Base-by-base conservation (phyloP, 345 rosid species). In the Abelmoschus esculentus region DNA sequence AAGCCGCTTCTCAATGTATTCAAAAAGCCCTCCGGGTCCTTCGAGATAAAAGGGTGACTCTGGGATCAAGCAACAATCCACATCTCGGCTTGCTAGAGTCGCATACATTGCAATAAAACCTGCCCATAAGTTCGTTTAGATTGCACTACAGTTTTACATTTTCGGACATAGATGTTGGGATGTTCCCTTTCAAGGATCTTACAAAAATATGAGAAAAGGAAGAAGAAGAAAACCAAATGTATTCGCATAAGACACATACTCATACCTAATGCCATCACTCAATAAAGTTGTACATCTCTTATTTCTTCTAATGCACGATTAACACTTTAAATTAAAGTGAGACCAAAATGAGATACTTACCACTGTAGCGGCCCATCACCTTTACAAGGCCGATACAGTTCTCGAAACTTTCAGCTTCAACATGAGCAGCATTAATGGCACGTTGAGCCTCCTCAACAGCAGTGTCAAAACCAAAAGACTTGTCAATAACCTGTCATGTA, bases 361-460 rank as follows among this genome's bases (percentile, higher is more conserved):
- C 98, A 65, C 98, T 80, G 74, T 86, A 78, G 60, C 95, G 96
- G 19, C 98, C 98, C 95, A 92, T 88, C 71, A 92, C 80, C 86
- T 92, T 90, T 73, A 92, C 98, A 69, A 92, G 67, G 18, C 98
- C 96, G 15, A 92, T 86, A 55, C 98, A 83, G 72, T 90, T 90
- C 76, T 88, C 96, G 67, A 75, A 52, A 71, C 96, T 92, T 74
- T 83, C 92, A 0, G 96, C 78, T 76, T 92, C 98, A 67, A 92
- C 98, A 79, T 92, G 96, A 40, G 98, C 98, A 40, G 98, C 96
- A 53, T 92, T 88, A 57, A 92, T 92, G 0, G 86, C 22, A 3
- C 10, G 1, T 72, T 92, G 96, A 82, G 98, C 98, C 79, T 92
- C 98, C 77, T 92, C 98, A 63, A 89, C 93, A 73, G 98, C 96